Conservation (phyloP, 2,329 filamentous ascomycete genomes). For the Fusarium musae region DNA sequence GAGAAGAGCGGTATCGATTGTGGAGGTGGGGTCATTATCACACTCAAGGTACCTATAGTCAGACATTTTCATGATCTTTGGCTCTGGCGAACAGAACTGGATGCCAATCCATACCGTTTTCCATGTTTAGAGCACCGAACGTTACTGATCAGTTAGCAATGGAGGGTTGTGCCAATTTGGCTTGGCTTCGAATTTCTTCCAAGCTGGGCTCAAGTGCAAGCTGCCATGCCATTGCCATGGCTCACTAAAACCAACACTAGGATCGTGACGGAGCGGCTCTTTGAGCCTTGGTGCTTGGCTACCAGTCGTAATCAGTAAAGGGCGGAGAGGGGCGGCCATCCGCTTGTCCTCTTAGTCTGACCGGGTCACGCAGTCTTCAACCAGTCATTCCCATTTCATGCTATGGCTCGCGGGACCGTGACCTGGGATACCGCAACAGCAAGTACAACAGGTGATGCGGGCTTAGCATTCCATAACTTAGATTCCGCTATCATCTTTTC, state of each 20-base stretch:
- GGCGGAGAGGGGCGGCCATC: constrained; percentile 32
- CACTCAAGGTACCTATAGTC: neutral
- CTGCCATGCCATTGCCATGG: constrained; percentile 1
- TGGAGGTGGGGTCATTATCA: constrained; percentile 7
- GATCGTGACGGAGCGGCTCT: constrained; percentile 46
- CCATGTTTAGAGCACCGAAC: constrained; percentile 12
- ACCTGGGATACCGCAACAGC: constrained; percentile 15
- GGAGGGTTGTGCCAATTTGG: constrained; percentile 37
- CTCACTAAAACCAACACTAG: constrained; percentile 39
- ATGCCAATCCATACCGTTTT: neutral
- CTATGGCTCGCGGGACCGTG: constrained; percentile 31
- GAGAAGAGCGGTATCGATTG: neutral
- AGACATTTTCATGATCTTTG: constrained; percentile 10
- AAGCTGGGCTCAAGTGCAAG: neutral
- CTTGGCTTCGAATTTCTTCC: constrained; percentile 1
- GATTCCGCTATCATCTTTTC: constrained; percentile 20
- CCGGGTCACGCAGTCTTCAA: constrained; percentile 36
- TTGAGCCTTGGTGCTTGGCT: constrained; percentile 36
- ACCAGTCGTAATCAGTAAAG: constrained; percentile 33
- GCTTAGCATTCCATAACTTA: constrained; percentile 24
- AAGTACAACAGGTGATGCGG: constrained; percentile 35
- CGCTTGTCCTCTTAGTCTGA: constrained; percentile 34
- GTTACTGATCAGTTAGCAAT: constrained; percentile 24
- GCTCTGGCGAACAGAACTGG: neutral
- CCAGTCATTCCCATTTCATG: constrained; percentile 40